Percentiles rank a stretch among this genome's conserved stretches.
phyloP scores from a whole-genome alignment of 2,329 filamentous ascomycete genomes.

The Paecilomyces dactylethromorphus region DNA sequence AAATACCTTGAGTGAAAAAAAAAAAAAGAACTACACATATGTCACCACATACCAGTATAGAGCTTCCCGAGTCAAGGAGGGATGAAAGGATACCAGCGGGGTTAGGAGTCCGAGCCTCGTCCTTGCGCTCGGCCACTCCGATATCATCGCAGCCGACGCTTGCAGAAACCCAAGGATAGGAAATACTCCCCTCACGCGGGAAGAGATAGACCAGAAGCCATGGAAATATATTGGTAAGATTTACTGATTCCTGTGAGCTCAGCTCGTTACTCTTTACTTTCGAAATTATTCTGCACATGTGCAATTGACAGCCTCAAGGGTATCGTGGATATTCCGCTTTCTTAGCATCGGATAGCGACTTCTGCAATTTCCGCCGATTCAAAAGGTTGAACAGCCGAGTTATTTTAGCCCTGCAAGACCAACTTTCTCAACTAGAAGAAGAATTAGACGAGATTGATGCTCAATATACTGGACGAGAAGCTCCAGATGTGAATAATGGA shows the following conservation, averaged over 20 bases:
- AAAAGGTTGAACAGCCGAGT: slow-evolving; percentile 21
- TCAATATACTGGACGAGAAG: slow-evolving; percentile 8
- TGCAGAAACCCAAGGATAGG: too few relatives aligned
- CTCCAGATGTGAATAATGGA: slow-evolving; percentile 19
- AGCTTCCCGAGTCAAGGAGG: neutral
- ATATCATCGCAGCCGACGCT: neutral
- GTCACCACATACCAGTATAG: neutral
- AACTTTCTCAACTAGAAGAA: slow-evolving; percentile 23
- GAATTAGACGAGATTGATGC: slow-evolving; percentile 20
- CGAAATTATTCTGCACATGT: too few relatives aligned
- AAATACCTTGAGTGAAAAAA: neutral
- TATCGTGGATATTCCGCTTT: slow-evolving; percentile 22
- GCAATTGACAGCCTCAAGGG: slow-evolving; percentile 6
- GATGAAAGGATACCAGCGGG: neutral
- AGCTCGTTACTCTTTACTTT: too few relatives aligned
- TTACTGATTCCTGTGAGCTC: neutral
- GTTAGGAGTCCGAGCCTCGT: neutral
- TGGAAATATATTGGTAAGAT: slow-evolving; percentile 4
- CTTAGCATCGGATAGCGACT: slow-evolving; percentile 23
- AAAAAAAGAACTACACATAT: neutral
- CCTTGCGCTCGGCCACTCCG: neutral
- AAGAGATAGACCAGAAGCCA: slow-evolving; percentile 1
- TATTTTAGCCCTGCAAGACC: slow-evolving; percentile 26
- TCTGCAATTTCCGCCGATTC: slow-evolving; percentile 29
- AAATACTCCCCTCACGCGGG: slow-evolving; percentile 21